These are phyloP conservation scores for Trifolium dubium DNA, from an alignment of 306 rosid genomes.

Conservation along the genomic window DNA sequence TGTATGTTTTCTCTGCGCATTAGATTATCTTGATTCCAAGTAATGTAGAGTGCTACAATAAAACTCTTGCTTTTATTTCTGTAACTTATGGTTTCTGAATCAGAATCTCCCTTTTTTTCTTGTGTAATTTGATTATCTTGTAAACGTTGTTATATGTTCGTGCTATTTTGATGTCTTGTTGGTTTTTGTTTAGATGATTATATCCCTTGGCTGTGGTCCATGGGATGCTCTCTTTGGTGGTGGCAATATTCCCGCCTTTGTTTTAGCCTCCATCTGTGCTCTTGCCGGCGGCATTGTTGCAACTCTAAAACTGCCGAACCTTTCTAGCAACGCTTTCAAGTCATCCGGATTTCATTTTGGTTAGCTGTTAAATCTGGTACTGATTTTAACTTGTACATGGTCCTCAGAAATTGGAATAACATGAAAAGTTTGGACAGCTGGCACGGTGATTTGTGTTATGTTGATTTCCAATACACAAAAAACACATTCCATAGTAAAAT, in stretches of 20 bases:
- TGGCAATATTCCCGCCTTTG: slow-evolving; percentile 91
- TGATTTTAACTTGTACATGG: slow-evolving; percentile 40
- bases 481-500: slow-evolving; percentile 55
- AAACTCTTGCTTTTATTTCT: not conserved
- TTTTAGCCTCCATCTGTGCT: slow-evolving; percentile 77
- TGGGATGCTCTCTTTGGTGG: slow-evolving; percentile 98
- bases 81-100: slow-evolving; percentile 12
- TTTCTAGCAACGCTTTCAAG: slow-evolving; percentile 57
- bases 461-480: slow-evolving; percentile 45
- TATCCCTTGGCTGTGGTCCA: slow-evolving; percentile 93
- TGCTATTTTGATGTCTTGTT: slow-evolving; percentile 34
- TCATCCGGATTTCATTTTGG: slow-evolving; percentile 84
- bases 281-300: slow-evolving; percentile 81
- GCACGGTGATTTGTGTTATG: slow-evolving; percentile 34
- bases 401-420: slow-evolving; percentile 42
- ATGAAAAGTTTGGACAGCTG: slow-evolving; percentile 40
- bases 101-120: not conserved
- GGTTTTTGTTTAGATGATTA: slow-evolving; percentile 66
- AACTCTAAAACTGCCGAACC: slow-evolving; percentile 64
- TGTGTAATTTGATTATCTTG: slow-evolving; percentile 12
- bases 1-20: not conserved
- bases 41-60: not conserved
- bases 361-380: slow-evolving; percentile 39
- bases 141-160: slow-evolving; percentile 20
- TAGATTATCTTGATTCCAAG: slow-evolving; percentile 17